Conservation (phyloP, 2,329 filamentous ascomycete species). For the Apiospora pterosperma region DNA sequence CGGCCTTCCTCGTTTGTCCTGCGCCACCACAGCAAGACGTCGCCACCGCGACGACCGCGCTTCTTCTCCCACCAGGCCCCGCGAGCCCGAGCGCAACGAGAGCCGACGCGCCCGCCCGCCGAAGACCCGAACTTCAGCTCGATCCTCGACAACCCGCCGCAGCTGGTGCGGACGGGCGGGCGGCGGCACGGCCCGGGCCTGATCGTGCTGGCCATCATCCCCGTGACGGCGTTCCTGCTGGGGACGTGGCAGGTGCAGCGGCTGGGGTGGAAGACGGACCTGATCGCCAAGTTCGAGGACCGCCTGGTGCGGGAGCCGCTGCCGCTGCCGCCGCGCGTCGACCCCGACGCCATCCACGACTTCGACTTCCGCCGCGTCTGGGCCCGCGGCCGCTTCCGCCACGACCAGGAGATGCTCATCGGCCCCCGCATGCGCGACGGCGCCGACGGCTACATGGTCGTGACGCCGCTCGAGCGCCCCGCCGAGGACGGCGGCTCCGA, state of each 20-base stretch:
- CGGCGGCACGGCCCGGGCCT: slow-evolving; percentile 74
- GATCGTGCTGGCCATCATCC: slow-evolving; percentile 81
- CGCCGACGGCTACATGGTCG: slow-evolving; percentile 83
- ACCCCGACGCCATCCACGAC: slow-evolving; percentile 75
- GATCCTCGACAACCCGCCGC: slow-evolving; percentile 80
- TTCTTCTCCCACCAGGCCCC: slow-evolving; percentile 27
- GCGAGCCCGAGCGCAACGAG: slow-evolving; percentile 18
- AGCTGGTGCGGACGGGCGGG: slow-evolving; percentile 71
- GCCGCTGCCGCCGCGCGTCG: slow-evolving; percentile 78
- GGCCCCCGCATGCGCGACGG: slow-evolving; percentile 88
- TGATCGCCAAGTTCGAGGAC: slow-evolving; percentile 90
- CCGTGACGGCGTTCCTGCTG: slow-evolving; percentile 82
- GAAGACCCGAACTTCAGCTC: slow-evolving; percentile 81
- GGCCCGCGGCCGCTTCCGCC: slow-evolving; percentile 69
- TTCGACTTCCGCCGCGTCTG: slow-evolving; percentile 90
- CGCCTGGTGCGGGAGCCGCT: slow-evolving; percentile 81
- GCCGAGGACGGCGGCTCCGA: slow-evolving; percentile 34
- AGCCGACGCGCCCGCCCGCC: slow-evolving; percentile 43
- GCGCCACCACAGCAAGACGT: not conserved
- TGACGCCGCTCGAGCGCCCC: slow-evolving; percentile 82
- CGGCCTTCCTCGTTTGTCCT: not conserved
- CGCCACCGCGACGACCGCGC: slow-evolving; percentile 1
- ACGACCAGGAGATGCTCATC: slow-evolving; percentile 95
- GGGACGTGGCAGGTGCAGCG: slow-evolving; percentile 96
- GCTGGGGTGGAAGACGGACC: slow-evolving; percentile 87